These are phyloP conservation scores for Pleurotus djamor DNA, from an alignment of 768 basidiomycete genomes.

Conservation along the genomic window DNA sequence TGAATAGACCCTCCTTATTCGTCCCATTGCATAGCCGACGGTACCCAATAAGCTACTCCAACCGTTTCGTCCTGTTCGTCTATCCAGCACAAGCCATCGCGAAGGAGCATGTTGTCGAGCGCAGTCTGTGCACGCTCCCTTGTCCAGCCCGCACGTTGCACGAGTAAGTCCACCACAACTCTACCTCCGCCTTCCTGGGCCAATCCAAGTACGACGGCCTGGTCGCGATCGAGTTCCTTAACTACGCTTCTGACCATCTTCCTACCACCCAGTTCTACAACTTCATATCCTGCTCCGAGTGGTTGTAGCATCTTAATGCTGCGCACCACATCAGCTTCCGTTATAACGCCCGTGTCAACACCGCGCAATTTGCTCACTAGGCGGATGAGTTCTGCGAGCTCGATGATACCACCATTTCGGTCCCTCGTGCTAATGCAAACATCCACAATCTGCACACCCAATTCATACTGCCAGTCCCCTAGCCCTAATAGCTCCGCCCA, in stretches of 20 bases:
- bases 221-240: constrained; percentile 88
- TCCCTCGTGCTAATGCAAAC: constrained; percentile 87
- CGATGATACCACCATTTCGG: constrained; percentile 90
- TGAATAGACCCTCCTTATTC: constrained; percentile 27
- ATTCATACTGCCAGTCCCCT: constrained; percentile 94
- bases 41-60: constrained; percentile 82
- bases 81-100: constrained; percentile 93
- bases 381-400: constrained; percentile 80
- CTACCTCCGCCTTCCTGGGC: constrained; percentile 69
- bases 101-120: constrained; percentile 85
- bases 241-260: constrained; percentile 90
- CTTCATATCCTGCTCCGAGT: constrained; percentile 88
- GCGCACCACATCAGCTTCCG: constrained; percentile 80
- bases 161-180: constrained; percentile 62
- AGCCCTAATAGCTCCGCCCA: constrained; percentile 89
- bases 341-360: constrained; percentile 64
- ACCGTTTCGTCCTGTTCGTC: constrained; percentile 80
- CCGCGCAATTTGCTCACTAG: constrained; percentile 77
- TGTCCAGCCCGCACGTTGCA: constrained; percentile 71
- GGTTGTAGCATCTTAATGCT: constrained; percentile 88
- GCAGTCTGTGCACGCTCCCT: constrained; percentile 72
- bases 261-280: constrained; percentile 68
- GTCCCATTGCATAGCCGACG: constrained; percentile 87
- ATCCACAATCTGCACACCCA: constrained; percentile 94
- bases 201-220: constrained; percentile 76